Conservation (phyloP, 148 eudicot species). For the Hydrangea macrophylla region DNA sequence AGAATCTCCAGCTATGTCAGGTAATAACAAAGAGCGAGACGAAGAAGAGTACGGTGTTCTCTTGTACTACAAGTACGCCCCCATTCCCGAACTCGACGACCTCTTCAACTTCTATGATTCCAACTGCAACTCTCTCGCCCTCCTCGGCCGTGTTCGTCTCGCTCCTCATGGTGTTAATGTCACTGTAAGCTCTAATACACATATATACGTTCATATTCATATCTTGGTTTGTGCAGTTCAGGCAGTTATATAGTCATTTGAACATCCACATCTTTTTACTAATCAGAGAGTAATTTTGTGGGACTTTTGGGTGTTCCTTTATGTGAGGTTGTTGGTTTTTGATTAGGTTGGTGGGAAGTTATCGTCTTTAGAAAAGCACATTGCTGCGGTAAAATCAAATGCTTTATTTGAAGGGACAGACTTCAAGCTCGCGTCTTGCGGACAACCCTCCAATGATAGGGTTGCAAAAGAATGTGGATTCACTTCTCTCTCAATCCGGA, state of each 20-base stretch:
- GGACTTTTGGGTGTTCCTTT: neutral
- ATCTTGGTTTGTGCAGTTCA: too few relatives aligned
- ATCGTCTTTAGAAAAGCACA: constrained; percentile 58
- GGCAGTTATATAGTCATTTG: too few relatives aligned
- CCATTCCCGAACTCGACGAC: constrained; percentile 45
- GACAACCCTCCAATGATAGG: constrained; percentile 53
- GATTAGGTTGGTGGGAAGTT: constrained; percentile 71
- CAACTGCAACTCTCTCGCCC: constrained; percentile 71
- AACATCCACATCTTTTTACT: too few relatives aligned
- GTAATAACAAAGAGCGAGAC: constrained; percentile 8
- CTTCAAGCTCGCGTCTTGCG: constrained; percentile 85
- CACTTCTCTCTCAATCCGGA: constrained; percentile 74
- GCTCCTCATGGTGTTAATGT: constrained; percentile 87
- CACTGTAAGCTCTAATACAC: constrained; percentile 35
- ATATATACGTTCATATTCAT: neutral
- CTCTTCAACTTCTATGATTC: constrained; percentile 62
- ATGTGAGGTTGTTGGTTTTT: neutral
- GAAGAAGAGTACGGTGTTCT: constrained; percentile 54
- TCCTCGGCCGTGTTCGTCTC: constrained; percentile 92
- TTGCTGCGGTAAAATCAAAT: constrained; percentile 48
- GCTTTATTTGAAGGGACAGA: constrained; percentile 71
- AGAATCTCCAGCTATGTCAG: constrained; percentile 27
- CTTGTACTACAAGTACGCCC: constrained; percentile 75
- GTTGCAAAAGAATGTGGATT: constrained; percentile 92
- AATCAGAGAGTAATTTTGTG: neutral